Evolutionary conservation across 164 flowering plant genomes (phyloP), one percentile per base, ranked within the genome.

Genomic region (Piper longum): DNA sequence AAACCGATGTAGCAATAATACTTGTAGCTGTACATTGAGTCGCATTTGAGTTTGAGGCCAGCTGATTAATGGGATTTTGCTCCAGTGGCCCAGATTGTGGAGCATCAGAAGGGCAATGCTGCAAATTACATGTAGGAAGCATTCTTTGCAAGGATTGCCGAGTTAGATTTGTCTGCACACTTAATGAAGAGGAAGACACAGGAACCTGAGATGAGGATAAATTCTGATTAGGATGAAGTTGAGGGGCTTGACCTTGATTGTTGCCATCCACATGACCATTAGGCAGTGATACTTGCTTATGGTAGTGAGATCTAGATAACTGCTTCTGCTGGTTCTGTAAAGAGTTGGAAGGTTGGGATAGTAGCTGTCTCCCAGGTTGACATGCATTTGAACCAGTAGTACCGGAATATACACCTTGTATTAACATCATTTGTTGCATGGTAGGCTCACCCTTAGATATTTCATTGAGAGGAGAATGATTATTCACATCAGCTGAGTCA

Each of bases 401-500:
- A 57, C 85, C 85, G 64, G 87, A 62, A 76, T 70, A 72, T 59
- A 74, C 68, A 26, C 82, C 75, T 75, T 78, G 88, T 57, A 77
- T 75, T 67, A 78, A 87, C 73, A 77, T 69, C 71, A 74, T 48
- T 68, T 48, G 52, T 48, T 79, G 85, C 79, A 79, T 64, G 51
- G 67, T 75, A 63, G 79, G 85, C 63, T 85, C 97, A 26, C 82
- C 82, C 70, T 88, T 86, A 3, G 61, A 70, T 66, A 71, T 62
- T 68, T 80, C 90, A 67, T 71, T 78, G 56, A 80, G 86, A 26
- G 80, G 69, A 65, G 83, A 61, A 69, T 80, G 73, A 57, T 93
- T 88, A 78, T 84, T 85, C 43, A 76, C 64, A 66, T 77, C 77
- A 52, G 86, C 72, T 45, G 81, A 71, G 61, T 87, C 98, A 62